Evolutionary conservation across 2,329 filamentous ascomycete genomes (phyloP).

Genomic region (Fusarium sp.): DNA sequence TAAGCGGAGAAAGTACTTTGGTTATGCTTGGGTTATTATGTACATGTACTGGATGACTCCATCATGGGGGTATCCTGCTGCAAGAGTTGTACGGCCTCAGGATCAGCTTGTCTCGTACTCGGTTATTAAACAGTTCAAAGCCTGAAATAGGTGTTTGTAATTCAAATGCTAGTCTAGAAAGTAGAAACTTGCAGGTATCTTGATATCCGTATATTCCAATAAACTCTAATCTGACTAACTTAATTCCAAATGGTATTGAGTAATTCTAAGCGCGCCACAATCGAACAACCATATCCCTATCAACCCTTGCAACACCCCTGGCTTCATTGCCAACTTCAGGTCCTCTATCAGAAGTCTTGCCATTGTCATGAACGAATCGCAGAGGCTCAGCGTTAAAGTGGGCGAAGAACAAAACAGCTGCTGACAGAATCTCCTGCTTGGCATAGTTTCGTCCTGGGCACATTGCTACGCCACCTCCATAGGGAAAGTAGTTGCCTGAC

Average conservation of each 20-base stretch:
- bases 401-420: slow-evolving; percentile 35
- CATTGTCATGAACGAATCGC: slow-evolving; percentile 23
- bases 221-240: not conserved
- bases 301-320: slow-evolving; percentile 42
- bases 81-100: slow-evolving; percentile 22
- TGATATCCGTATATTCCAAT: not conserved
- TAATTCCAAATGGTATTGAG: slow-evolving; percentile 1
- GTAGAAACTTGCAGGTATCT: not conserved
- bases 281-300: slow-evolving; percentile 40
- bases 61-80: slow-evolving; percentile 39
- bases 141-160: not conserved
- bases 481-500: slow-evolving; percentile 44
- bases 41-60: slow-evolving; percentile 43
- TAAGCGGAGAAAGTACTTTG: slow-evolving; percentile 2
- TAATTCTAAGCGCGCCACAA: slow-evolving; percentile 24
- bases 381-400: slow-evolving; percentile 39
- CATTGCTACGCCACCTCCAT: slow-evolving; percentile 45
- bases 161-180: not conserved
- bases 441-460: slow-evolving; percentile 47
- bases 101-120: slow-evolving; percentile 30
- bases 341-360: slow-evolving; percentile 34
- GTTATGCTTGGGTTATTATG: slow-evolving; percentile 31
- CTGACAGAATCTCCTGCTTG: slow-evolving; percentile 45
- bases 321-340: slow-evolving; percentile 42
- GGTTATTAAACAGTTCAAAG: not conserved